Percentiles rank a stretch among this genome's conserved stretches.
Conservation (phyloP, 108 stramenopile genomes). For the Ochromonas danica region DNA sequence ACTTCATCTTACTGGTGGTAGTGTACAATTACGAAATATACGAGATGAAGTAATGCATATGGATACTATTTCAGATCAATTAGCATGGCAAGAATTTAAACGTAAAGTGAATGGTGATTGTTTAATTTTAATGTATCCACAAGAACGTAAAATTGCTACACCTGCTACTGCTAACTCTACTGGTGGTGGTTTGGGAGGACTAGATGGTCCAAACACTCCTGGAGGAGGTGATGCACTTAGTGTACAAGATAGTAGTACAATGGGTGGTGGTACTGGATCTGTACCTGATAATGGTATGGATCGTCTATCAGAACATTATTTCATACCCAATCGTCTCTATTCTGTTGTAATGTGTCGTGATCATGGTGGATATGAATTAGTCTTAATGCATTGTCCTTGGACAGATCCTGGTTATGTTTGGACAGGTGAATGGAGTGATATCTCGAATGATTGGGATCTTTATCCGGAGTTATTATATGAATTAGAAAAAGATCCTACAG, state of each 20-base stretch:
- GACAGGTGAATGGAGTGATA: slow-evolving; percentile 52
- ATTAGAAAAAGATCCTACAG: slow-evolving; percentile 2
- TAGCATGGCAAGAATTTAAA: slow-evolving; percentile 29
- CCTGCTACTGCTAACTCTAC: neutral
- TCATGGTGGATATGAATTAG: slow-evolving; percentile 23
- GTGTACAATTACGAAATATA: neutral
- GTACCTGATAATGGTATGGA: no score
- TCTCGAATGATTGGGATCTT: slow-evolving; percentile 54
- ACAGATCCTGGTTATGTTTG: neutral
- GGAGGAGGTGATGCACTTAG: neutral
- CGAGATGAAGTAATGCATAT: neutral
- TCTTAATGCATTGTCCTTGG: slow-evolving; percentile 29
- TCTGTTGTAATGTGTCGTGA: neutral
- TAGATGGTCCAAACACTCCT: neutral
- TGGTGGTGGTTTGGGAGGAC: neutral
- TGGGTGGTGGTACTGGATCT: neutral
- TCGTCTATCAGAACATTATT: neutral
- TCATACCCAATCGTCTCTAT: slow-evolving; percentile 24
- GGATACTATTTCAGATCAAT: neutral
- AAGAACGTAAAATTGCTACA: neutral
- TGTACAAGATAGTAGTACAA: neutral
- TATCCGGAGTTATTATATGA: slow-evolving; percentile 54
- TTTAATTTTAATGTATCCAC: slow-evolving; percentile 12
- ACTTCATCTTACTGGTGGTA: slow-evolving; percentile 56
- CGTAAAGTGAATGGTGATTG: neutral